Evolutionary conservation across 345 rosid genomes (phyloP).

Genomic region (Geranium brycei): DNA sequence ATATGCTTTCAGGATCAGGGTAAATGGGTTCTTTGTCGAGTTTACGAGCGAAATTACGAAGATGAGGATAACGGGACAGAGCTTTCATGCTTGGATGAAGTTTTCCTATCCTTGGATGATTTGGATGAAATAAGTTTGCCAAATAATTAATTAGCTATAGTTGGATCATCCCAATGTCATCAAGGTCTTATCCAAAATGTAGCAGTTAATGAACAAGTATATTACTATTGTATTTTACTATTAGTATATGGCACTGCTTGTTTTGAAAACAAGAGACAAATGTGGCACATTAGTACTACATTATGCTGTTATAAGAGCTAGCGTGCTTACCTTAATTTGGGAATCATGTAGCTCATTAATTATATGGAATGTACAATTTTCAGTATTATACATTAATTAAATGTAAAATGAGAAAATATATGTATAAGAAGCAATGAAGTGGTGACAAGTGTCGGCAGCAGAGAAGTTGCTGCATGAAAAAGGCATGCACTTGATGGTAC

Average conservation of each 20-base stretch:
- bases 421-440: background rate
- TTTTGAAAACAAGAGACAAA: no score
- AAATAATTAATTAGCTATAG: constrained; percentile 11
- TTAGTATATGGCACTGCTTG: no score
- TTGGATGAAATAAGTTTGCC: constrained; percentile 87
- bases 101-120: constrained; percentile 82
- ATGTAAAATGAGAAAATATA: no score
- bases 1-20: constrained; percentile 49
- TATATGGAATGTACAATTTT: no score
- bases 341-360: no score
- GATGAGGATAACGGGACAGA: constrained; percentile 44
- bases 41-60: constrained; percentile 42
- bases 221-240: no score
- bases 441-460: background rate
- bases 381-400: no score
- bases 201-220: constrained; percentile 2
- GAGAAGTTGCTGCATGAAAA: background rate
- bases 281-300: no score
- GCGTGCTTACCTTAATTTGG: no score
- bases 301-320: no score
- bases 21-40: constrained; percentile 86
- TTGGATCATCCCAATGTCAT: background rate
- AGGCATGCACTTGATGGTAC: background rate
- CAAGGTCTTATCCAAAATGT: constrained; percentile 10
- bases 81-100: constrained; percentile 90